Evolutionary conservation across 2,329 filamentous ascomycete genomes (phyloP).

Genomic region (Aspergillus pseudotamarii): DNA sequence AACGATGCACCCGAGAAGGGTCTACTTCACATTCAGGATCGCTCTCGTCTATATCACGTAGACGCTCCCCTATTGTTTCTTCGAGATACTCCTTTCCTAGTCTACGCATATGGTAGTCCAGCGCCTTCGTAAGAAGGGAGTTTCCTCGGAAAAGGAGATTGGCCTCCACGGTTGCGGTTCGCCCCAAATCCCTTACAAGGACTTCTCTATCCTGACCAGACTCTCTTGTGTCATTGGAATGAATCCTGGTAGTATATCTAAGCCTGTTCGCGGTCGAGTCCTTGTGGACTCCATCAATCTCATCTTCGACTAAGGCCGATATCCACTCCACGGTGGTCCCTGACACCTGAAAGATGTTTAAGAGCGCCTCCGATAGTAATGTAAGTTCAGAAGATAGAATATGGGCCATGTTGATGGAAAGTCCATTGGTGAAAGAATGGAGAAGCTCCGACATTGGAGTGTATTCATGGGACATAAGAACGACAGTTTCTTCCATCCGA

Average conservation of each 20-base stretch:
- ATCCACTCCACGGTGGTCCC: conserved; percentile 85
- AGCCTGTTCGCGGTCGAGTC: conserved; percentile 70
- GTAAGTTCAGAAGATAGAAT: conserved; percentile 77
- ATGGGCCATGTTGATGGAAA: conserved; percentile 83
- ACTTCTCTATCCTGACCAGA: conserved; percentile 60
- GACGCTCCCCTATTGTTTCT: conserved; percentile 80
- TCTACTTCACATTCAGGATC: conserved; percentile 96
- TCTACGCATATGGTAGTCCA: conserved; percentile 94
- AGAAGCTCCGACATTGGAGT: conserved; percentile 78
- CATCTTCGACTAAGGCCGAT: conserved; percentile 89
- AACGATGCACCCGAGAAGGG: conserved; percentile 70
- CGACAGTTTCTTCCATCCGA: conserved; percentile 83
- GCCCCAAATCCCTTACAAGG: conserved; percentile 65
- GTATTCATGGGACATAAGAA: conserved; percentile 85
- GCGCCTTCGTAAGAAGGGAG: conserved; percentile 85
- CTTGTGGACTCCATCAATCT: conserved; percentile 90
- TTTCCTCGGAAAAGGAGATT: conserved; percentile 96
- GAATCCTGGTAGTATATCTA: conserved; percentile 65
- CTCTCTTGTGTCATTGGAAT: conserved; percentile 63
- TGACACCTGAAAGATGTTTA: conserved; percentile 95
- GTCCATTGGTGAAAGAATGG: conserved; percentile 78
- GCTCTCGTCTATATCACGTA: conserved; percentile 84
- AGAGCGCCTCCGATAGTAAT: conserved; percentile 77
- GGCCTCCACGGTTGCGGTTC: conserved; percentile 73
- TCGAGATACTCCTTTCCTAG: conserved; percentile 91